Evolutionary conservation across 305 asterid genomes (phyloP).

Genomic region (Fraxinus xanthoxyloides): DNA sequence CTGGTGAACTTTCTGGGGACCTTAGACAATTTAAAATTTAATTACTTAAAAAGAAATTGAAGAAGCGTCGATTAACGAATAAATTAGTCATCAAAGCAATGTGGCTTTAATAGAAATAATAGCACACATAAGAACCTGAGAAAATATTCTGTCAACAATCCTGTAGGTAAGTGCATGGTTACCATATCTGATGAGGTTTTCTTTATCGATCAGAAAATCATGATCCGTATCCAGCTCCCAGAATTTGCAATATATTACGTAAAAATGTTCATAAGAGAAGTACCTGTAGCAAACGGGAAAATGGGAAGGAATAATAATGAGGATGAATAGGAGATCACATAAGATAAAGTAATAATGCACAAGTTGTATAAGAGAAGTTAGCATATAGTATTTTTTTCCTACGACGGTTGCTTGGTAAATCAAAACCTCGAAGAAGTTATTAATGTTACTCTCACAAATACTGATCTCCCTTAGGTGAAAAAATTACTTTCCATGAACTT

Average conservation of each 20-base stretch:
- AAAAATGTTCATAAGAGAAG: constrained; percentile 97
- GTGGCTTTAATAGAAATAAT: constrained; percentile 20
- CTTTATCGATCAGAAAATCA: constrained; percentile 93
- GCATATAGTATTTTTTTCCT: neutral
- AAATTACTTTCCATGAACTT: neutral
- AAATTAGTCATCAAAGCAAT: constrained; percentile 27
- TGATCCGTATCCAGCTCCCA: constrained; percentile 99
- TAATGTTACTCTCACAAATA: constrained; percentile 1
- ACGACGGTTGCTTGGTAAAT: constrained; percentile 15
- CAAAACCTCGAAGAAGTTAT: neutral
- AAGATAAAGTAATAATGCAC: neutral
- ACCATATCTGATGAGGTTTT: constrained; percentile 97
- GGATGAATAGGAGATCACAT: constrained; percentile 2
- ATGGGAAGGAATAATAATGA: constrained; percentile 1
- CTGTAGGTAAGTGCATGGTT: constrained; percentile 97
- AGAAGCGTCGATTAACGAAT: constrained; percentile 18
- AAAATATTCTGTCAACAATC: constrained; percentile 93
- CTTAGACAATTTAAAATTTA: constrained; percentile 41
- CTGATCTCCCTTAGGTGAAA: constrained; percentile 2
- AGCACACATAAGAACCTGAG: constrained; percentile 67
- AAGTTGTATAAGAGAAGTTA: neutral
- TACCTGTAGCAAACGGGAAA: constrained; percentile 55
- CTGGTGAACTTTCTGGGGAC: constrained; percentile 95
- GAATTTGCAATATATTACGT: constrained; percentile 98
- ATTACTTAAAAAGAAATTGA: constrained; percentile 22